These are phyloP conservation scores for Pelagophyceae sp. DNA, from an alignment of 352 stramenopile genomes.

Conservation along the genomic window DNA sequence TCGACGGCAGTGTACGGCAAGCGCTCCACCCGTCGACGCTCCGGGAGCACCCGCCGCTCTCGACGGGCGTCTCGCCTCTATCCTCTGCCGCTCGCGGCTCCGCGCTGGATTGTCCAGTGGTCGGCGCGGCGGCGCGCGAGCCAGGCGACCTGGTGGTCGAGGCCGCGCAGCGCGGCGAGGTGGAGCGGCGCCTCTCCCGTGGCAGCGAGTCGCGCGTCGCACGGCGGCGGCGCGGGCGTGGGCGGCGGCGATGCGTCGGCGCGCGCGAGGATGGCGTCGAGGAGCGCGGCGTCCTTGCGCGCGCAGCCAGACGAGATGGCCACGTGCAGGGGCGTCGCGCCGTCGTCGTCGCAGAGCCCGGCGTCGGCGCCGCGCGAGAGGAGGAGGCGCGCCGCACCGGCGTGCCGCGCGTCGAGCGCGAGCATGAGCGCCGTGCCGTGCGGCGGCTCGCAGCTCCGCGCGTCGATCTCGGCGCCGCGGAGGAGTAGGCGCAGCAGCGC, in stretches of 20 bases:
- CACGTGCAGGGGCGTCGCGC: not conserved
- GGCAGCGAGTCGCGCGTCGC: too few relatives aligned
- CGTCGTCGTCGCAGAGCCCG: not conserved
- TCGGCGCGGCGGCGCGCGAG: too few relatives aligned
- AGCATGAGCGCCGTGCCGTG: not conserved
- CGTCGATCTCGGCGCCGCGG: not conserved
- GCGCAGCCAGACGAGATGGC: not conserved
- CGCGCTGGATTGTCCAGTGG: too few relatives aligned
- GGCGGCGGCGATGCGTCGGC: not conserved
- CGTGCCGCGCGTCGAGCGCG: not conserved
- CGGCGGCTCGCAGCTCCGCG: not conserved
- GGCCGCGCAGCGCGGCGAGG: too few relatives aligned
- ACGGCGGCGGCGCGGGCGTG: too few relatives aligned
- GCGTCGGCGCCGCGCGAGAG: not conserved
- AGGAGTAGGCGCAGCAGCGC: not conserved
- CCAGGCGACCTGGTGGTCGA: not conserved
- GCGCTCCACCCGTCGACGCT: too few relatives aligned
- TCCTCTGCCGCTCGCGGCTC: too few relatives aligned
- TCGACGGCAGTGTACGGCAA: too few relatives aligned
- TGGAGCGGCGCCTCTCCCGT: not conserved
- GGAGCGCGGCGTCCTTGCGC: not conserved
- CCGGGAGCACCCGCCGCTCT: too few relatives aligned
- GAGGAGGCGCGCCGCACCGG: not conserved
- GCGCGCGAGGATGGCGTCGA: not conserved
- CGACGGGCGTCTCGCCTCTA: too few relatives aligned